Percentiles rank a stretch among this genome's conserved stretches.
phyloP scores from a whole-genome alignment of 768 basidiomycete genomes.

The Goffeauzyma gilvescens region DNA sequence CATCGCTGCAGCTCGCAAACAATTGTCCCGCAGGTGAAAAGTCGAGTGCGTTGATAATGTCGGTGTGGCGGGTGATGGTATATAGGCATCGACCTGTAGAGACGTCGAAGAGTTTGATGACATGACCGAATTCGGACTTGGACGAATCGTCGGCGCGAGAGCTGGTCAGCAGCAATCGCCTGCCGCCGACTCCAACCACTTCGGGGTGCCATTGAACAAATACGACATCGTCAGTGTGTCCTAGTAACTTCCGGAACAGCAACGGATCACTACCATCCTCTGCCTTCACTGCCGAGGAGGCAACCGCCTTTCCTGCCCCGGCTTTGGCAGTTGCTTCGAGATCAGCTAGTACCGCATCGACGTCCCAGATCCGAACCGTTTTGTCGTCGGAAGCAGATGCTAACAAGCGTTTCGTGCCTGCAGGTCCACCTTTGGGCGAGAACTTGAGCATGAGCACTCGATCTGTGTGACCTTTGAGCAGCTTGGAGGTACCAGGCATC shows the following conservation, averaged over 20 bases:
- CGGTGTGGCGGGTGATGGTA: slow-evolving; percentile 15
- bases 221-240: slow-evolving; percentile 9
- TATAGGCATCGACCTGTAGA: slow-evolving; percentile 19
- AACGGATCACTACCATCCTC: too few species aligned
- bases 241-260: slow-evolving; percentile 7
- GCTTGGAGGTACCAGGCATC: background rate
- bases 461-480: slow-evolving; percentile 18
- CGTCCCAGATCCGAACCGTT: slow-evolving; percentile 22
- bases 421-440: background rate
- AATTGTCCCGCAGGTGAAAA: slow-evolving; percentile 21
- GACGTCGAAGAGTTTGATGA: slow-evolving; percentile 26
- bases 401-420: slow-evolving; percentile 12
- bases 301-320: background rate
- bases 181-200: slow-evolving; percentile 2
- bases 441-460: slow-evolving; percentile 17
- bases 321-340: background rate
- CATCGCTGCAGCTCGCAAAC: slow-evolving; percentile 26
- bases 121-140: slow-evolving; percentile 16
- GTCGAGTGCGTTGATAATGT: slow-evolving; percentile 20
- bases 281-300: too few species aligned
- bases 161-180: slow-evolving; percentile 21
- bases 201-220: slow-evolving; percentile 10
- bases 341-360: slow-evolving; percentile 3
- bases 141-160: slow-evolving; percentile 4
- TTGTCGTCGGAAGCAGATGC: slow-evolving; percentile 28